These are phyloP conservation scores for Chloranthus sessilifolius DNA, from an alignment of 164 flowering plant genomes.

Conservation along the genomic window DNA sequence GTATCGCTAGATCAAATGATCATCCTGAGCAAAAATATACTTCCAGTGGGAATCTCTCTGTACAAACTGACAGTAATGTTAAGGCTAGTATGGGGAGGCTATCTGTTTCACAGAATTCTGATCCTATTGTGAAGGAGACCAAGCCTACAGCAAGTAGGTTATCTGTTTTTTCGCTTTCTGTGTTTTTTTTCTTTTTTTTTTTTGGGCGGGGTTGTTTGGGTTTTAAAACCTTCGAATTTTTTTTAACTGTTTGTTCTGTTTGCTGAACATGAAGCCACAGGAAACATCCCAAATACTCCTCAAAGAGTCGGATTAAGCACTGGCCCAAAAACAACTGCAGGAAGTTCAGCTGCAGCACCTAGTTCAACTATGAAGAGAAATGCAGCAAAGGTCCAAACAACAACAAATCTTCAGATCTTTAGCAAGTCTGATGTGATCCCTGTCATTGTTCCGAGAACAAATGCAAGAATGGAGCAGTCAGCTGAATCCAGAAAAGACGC, in stretches of 20 bases:
- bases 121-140: conserved; percentile 58
- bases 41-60: conserved; percentile 43
- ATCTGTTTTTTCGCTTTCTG: not conserved
- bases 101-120: conserved; percentile 58
- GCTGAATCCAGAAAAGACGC: conserved; percentile 67
- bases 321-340: conserved; percentile 33
- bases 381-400: conserved; percentile 41
- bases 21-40: conserved; percentile 50
- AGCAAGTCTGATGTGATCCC: conserved; percentile 69
- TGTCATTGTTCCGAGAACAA: conserved; percentile 43
- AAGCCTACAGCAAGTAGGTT: conserved; percentile 57
- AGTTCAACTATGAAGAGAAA: conserved; percentile 43
- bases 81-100: conserved; percentile 62
- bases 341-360: conserved; percentile 32
- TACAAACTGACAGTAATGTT: conserved; percentile 46
- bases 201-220: not conserved
- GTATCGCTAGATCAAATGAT: conserved; percentile 34
- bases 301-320: conserved; percentile 47
- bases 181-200: not conserved
- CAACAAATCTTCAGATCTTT: conserved; percentile 34
- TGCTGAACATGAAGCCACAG: conserved; percentile 47
- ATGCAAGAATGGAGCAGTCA: conserved; percentile 17
- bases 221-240: too few species aligned
- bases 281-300: conserved; percentile 72
- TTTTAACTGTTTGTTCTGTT: conserved; percentile 6